Conservation (phyloP, 2,329 filamentous ascomycete genomes). For the Colletotrichum noveboracense region DNA sequence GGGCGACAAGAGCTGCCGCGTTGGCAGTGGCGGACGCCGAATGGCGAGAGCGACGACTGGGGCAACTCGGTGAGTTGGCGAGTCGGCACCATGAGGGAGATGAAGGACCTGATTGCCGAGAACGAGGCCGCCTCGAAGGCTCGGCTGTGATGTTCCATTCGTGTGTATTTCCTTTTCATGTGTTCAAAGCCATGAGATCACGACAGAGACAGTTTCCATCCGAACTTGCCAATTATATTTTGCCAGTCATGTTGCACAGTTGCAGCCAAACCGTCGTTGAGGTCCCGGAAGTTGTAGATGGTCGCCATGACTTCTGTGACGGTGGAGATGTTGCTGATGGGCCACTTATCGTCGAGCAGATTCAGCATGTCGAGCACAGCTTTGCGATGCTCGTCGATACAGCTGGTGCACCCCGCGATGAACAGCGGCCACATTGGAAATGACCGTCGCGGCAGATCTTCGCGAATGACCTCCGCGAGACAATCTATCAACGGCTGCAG, state of each 20-base stretch:
- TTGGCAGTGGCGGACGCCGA: slow-evolving; percentile 43
- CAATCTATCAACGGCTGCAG: not conserved
- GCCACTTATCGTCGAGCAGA: not conserved
- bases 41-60: slow-evolving; percentile 16
- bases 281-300: not conserved
- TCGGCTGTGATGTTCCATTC: not conserved
- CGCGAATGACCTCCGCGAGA: not conserved
- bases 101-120: slow-evolving; percentile 17
- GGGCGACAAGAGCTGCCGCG: not conserved
- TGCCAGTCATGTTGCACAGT: not conserved
- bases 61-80: slow-evolving; percentile 40
- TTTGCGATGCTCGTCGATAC: not conserved
- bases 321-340: not conserved
- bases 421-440: slow-evolving; percentile 1
- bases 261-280: not conserved
- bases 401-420: not conserved
- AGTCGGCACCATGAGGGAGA: slow-evolving; percentile 31
- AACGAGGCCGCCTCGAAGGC: not conserved
- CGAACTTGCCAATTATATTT: not conserved
- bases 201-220: not conserved
- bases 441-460: not conserved
- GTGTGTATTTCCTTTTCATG: not conserved
- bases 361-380: not conserved
- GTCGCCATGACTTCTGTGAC: not conserved
- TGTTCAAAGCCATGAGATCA: not conserved